Percentiles rank a stretch among this genome's conserved stretches.
These are phyloP conservation scores for Trichosporon asahii DNA, from an alignment of 1,284 basidiomycete species.

Conservation along the genomic window DNA sequence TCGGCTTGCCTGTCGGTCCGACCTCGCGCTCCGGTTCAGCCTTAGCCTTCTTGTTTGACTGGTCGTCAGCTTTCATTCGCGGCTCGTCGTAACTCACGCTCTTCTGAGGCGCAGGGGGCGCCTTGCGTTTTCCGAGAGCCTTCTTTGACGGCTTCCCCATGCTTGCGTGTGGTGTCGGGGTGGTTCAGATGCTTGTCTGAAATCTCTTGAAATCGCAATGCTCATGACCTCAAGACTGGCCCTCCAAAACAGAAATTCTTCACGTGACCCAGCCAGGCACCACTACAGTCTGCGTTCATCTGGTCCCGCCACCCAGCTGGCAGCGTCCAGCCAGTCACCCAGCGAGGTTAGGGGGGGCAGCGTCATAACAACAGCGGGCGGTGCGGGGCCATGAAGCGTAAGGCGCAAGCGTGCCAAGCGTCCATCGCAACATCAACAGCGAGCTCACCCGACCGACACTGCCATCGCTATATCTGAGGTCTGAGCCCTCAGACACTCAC, in stretches of 20 bases:
- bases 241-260: slow-evolving; percentile 20
- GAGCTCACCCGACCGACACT: neutral
- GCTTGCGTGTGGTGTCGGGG: neutral
- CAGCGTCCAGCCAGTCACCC: neutral
- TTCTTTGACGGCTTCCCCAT: slow-evolving; percentile 42
- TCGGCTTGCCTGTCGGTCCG: slow-evolving; percentile 45
- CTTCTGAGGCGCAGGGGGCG: slow-evolving; percentile 5
- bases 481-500: neutral
- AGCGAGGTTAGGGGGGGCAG: neutral
- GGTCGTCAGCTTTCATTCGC: neutral
- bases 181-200: neutral
- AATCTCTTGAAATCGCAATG: neutral
- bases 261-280: slow-evolving; percentile 14
- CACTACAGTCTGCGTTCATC: neutral
- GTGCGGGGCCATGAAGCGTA: neutral
- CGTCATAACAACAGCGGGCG: neutral
- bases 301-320: neutral
- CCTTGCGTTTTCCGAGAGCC: slow-evolving; percentile 43
- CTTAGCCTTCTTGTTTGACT: slow-evolving; percentile 21
- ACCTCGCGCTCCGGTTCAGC: slow-evolving; percentile 15
- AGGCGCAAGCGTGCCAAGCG: neutral
- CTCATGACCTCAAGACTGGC: neutral
- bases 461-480: neutral
- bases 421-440: neutral
- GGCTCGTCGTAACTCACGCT: slow-evolving; percentile 11